Evolutionary conservation across 441 rosid genomes (phyloP).

Genomic region (Adansonia gregorii): DNA sequence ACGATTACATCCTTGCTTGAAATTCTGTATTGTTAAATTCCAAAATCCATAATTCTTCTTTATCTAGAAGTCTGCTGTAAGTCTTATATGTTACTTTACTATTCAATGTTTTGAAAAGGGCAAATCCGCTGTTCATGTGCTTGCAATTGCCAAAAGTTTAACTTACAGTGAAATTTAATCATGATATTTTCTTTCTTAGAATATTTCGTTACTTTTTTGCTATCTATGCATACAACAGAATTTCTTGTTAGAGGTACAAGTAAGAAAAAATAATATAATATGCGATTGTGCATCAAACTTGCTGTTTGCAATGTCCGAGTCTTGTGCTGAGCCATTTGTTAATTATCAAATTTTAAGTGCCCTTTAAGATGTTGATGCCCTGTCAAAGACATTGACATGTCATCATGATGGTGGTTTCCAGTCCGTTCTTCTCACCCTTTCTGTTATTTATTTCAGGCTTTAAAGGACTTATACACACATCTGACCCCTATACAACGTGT

Average conservation of each 20-base stretch:
- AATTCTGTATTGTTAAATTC: not conserved
- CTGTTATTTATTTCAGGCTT: slow-evolving; percentile 53
- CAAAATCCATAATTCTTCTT: not conserved
- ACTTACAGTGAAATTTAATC: slow-evolving; percentile 11
- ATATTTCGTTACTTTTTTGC: not conserved
- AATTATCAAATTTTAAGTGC: not conserved
- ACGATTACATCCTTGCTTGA: slow-evolving; percentile 7
- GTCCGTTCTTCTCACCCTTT: slow-evolving; percentile 27
- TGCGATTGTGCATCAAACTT: not conserved
- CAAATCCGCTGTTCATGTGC: not conserved
- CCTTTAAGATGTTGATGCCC: slow-evolving; percentile 8
- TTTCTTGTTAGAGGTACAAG: not conserved
- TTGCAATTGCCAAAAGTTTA: not conserved
- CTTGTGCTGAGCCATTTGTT: slow-evolving; percentile 4
- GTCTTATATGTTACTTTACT: not conserved
- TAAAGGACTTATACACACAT: slow-evolving; percentile 74
- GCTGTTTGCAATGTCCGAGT: slow-evolving; percentile 4
- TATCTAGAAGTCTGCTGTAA: not conserved
- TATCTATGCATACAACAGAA: not conserved
- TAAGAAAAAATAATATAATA: not conserved
- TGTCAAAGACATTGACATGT: slow-evolving; percentile 2
- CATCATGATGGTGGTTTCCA: slow-evolving; percentile 6
- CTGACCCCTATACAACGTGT: slow-evolving; percentile 92
- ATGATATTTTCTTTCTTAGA: not conserved
- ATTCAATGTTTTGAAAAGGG: slow-evolving; percentile 5